These are phyloP conservation scores for Limtongozyma cylindracea DNA, from an alignment of 805 yeast species.

Conservation along the genomic window DNA sequence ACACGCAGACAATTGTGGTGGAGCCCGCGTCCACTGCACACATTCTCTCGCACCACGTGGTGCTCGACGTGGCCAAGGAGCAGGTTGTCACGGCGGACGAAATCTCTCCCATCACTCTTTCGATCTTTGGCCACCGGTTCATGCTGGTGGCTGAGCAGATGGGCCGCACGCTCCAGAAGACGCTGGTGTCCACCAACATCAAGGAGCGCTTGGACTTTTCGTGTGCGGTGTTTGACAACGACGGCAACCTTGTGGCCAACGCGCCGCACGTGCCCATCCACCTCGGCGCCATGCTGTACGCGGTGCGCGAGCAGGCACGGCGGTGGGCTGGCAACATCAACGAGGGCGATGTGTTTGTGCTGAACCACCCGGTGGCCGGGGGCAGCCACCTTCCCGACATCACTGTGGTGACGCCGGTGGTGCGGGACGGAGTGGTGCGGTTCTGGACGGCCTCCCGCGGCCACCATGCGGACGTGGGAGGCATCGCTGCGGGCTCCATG, in stretches of 20 bases:
- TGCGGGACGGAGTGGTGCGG: slow-evolving; percentile 22
- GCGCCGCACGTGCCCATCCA: slow-evolving; percentile 84
- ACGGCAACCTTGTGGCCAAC: slow-evolving; percentile 65
- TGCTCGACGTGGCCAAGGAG: slow-evolving; percentile 9
- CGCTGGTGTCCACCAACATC: slow-evolving; percentile 62
- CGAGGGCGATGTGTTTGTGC: slow-evolving; percentile 53
- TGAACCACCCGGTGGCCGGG: slow-evolving; percentile 68
- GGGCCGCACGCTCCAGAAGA: slow-evolving; percentile 61
- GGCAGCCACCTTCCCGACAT: slow-evolving; percentile 81
- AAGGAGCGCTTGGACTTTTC: slow-evolving; percentile 68
- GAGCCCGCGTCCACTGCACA: slow-evolving; percentile 23
- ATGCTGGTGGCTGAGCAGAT: slow-evolving; percentile 85
- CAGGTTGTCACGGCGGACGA: slow-evolving; percentile 5
- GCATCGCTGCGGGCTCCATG: slow-evolving; percentile 80
- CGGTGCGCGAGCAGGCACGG: slow-evolving; percentile 38
- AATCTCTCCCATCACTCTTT: slow-evolving; percentile 46
- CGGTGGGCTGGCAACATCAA: slow-evolving; percentile 37
- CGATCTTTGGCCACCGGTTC: slow-evolving; percentile 63
- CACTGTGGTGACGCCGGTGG: slow-evolving; percentile 81
- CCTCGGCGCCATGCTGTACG: slow-evolving; percentile 67
- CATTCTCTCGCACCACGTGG: slow-evolving; percentile 35
- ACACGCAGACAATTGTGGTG: slow-evolving; percentile 17
- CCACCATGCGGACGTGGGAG: slow-evolving; percentile 93
- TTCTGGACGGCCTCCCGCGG: slow-evolving; percentile 90
- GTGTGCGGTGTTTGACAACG: slow-evolving; percentile 57